A percentile compares a stretch with the other conserved stretches of the same genome.
Evolutionary conservation across 345 rosid genomes (phyloP).

Genomic region (Camelina neglecta): DNA sequence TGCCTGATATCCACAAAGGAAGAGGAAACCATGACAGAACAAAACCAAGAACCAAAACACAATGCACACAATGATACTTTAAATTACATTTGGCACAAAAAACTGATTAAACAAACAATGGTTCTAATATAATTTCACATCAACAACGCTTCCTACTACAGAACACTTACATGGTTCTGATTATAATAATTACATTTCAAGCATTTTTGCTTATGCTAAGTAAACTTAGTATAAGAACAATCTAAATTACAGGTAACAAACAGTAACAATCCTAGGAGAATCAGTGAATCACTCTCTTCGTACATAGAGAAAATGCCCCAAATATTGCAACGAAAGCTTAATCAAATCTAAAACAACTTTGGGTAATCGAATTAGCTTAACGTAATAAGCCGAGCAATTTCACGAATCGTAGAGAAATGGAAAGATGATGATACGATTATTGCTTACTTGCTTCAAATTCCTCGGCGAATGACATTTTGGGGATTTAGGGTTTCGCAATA

Average conservation of each 20-base stretch:
- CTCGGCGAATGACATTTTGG: conserved; percentile 48
- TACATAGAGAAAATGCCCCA: neutral
- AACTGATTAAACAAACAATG: neutral
- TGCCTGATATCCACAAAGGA: neutral
- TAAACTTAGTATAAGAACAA: neutral
- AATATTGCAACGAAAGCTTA: neutral
- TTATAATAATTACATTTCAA: neutral
- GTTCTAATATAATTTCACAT: neutral
- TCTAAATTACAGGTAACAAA: neutral
- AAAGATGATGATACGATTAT: conserved; percentile 3
- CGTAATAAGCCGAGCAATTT: neutral
- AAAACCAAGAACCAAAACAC: neutral
- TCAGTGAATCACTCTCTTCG: too few relatives aligned
- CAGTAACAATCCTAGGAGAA: too few relatives aligned
- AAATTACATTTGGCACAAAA: neutral
- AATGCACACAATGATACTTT: neutral
- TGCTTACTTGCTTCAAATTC: conserved; percentile 50
- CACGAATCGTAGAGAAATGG: neutral
- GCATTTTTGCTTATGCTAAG: neutral
- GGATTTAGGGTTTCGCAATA: conserved; percentile 7
- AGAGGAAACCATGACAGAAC: neutral
- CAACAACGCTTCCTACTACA: neutral
- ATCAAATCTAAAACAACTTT: neutral
- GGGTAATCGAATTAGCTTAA: conserved; percentile 6
- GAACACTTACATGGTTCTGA: neutral